Percentiles rank a stretch among this genome's conserved stretches.
These are phyloP conservation scores for Pichia pseudocactophila DNA, from an alignment of 805 yeast genomes.

Conservation along the genomic window DNA sequence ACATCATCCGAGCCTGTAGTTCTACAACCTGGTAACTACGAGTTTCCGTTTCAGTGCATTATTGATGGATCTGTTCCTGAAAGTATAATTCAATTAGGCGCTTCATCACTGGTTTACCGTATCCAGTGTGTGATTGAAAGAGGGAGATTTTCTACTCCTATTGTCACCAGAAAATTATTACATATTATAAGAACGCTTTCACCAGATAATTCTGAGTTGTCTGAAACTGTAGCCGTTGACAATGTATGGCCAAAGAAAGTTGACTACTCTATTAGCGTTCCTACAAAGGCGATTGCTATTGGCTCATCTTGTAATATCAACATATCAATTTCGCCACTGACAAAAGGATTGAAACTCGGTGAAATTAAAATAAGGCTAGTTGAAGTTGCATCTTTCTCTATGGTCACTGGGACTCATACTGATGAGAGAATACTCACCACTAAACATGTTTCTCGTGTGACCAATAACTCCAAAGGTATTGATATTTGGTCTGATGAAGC, in stretches of 20 bases:
- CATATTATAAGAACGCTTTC: slow-evolving; percentile 82
- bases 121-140: slow-evolving; percentile 76
- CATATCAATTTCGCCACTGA: slow-evolving; percentile 65
- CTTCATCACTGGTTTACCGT: slow-evolving; percentile 64
- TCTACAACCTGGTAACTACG: slow-evolving; percentile 71
- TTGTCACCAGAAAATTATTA: slow-evolving; percentile 60
- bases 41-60: slow-evolving; percentile 78
- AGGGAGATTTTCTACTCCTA: slow-evolving; percentile 61
- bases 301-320: slow-evolving; percentile 71
- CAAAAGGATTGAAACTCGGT: slow-evolving; percentile 75
- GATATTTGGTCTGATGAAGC: slow-evolving; percentile 31
- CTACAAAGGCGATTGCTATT: slow-evolving; percentile 81
- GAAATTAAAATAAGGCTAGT: slow-evolving; percentile 57
- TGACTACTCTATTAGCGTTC: slow-evolving; percentile 80
- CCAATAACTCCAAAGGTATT: slow-evolving; percentile 31
- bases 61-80: slow-evolving; percentile 82
- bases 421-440: slow-evolving; percentile 53
- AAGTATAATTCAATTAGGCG: slow-evolving; percentile 82
- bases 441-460: slow-evolving; percentile 37
- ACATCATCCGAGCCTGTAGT: slow-evolving; percentile 25
- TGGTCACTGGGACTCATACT: slow-evolving; percentile 46
- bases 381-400: slow-evolving; percentile 55
- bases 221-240: slow-evolving; percentile 89
- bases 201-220: slow-evolving; percentile 75
- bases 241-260: slow-evolving; percentile 94